Percentiles rank a stretch among this genome's conserved stretches.
Evolutionary conservation across 2,329 filamentous ascomycete species (phyloP).

Genomic region (Pseudogymnoascus sp.): DNA sequence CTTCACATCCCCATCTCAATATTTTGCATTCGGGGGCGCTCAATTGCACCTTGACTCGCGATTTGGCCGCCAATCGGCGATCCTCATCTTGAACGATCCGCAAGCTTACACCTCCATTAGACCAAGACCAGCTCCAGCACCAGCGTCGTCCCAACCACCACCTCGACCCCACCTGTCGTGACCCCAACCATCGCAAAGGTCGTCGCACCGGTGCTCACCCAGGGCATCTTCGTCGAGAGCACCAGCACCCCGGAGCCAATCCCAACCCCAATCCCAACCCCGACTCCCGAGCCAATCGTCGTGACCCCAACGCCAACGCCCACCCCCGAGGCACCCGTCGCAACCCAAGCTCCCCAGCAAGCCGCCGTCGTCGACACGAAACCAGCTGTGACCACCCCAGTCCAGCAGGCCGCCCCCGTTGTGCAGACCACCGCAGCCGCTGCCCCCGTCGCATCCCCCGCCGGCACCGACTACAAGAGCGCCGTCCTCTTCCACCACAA

Average conservation of each 20-base stretch:
- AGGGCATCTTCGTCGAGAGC: constrained; percentile 14
- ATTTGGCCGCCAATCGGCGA: background rate
- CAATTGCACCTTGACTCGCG: background rate
- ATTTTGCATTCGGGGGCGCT: background rate
- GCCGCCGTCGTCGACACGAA: constrained; percentile 11
- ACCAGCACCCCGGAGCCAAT: background rate
- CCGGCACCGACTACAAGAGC: constrained; percentile 26
- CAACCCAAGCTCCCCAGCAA: background rate
- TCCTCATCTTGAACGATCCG: constrained; percentile 7
- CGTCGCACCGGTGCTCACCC: background rate
- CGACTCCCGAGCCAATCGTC: constrained; percentile 8
- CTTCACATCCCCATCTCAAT: background rate
- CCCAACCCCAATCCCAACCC: background rate
- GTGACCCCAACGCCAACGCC: constrained; percentile 12
- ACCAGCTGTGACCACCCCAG: constrained; percentile 14
- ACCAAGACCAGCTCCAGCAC: background rate
- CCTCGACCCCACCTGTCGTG: constrained; percentile 18
- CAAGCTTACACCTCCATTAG: constrained; percentile 5
- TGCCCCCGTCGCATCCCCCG: constrained; percentile 7
- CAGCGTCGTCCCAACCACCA: constrained; percentile 8
- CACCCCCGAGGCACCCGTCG: background rate
- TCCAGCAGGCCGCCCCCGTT: background rate
- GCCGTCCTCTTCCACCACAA: constrained; percentile 69
- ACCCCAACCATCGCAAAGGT: background rate
- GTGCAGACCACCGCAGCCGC: no score